Conservation (phyloP, 2,329 filamentous ascomycete genomes). For the Cercospora nicotianae region DNA sequence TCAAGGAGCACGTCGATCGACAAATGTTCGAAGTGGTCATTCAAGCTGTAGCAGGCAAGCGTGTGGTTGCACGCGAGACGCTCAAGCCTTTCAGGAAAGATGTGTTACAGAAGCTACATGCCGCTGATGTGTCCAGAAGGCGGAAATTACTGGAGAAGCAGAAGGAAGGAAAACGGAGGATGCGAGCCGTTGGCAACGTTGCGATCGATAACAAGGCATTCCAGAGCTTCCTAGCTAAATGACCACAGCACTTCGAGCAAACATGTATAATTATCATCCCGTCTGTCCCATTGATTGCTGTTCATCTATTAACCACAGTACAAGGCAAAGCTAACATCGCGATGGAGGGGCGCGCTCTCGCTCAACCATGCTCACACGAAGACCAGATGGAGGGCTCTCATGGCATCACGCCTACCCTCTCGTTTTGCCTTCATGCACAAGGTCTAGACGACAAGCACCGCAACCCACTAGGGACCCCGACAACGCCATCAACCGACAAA, state of each 20-base stretch:
- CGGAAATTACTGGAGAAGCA: slow-evolving; percentile 93
- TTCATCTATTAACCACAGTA: not conserved
- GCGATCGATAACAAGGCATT: slow-evolving; percentile 96
- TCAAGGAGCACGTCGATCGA: slow-evolving; percentile 93
- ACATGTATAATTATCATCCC: not conserved
- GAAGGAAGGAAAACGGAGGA: slow-evolving; percentile 87
- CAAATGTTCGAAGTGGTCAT: slow-evolving; percentile 98
- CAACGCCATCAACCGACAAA: not conserved
- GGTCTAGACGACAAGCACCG: not conserved
- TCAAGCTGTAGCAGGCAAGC: slow-evolving; percentile 79
- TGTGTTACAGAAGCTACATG: slow-evolving; percentile 88
- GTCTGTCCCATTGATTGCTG: not conserved
- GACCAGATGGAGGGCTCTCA: not conserved
- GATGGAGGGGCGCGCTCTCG: not conserved
- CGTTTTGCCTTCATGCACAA: not conserved
- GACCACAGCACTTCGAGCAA: too few species aligned
- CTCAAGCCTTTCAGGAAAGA: slow-evolving; percentile 97
- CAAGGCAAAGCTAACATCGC: not conserved
- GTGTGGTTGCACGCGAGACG: slow-evolving; percentile 86
- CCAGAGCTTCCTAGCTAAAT: slow-evolving; percentile 88
- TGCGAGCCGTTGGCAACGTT: slow-evolving; percentile 81
- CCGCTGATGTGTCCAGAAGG: slow-evolving; percentile 78
- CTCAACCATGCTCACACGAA: not conserved
- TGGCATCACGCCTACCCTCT: not conserved
- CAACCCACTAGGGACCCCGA: not conserved